Percentiles rank a stretch among this genome's conserved stretches.
These are phyloP conservation scores for Talaromyces sp. DNA, from an alignment of 2,329 filamentous ascomycete genomes.

Conservation along the genomic window DNA sequence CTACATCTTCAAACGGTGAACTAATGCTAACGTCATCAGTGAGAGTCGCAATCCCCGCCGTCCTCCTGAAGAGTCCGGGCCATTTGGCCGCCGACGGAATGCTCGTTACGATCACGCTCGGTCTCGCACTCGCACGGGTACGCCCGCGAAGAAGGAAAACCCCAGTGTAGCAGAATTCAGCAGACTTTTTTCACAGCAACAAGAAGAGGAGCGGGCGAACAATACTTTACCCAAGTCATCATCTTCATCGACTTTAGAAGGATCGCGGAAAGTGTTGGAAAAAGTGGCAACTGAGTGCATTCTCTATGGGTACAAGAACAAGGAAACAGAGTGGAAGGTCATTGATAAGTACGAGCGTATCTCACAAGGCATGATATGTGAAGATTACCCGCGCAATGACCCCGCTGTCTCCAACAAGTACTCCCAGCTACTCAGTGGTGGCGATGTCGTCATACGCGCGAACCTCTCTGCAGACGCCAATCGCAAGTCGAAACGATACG, in stretches of 20 bases:
- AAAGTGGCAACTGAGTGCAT: conserved; percentile 71
- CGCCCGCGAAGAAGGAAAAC: conserved; percentile 55
- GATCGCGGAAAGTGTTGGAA: conserved; percentile 33
- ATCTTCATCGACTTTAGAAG: conserved; percentile 38
- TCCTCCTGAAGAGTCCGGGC: conserved; percentile 56
- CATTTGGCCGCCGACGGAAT: conserved; percentile 53
- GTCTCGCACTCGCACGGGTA: conserved; percentile 55
- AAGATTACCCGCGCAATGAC: conserved; percentile 88
- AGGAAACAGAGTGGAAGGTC: conserved; percentile 67
- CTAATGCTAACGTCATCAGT: conserved; percentile 31
- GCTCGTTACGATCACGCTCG: conserved; percentile 40
- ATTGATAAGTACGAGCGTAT: conserved; percentile 84
- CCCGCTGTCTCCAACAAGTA: conserved; percentile 65
- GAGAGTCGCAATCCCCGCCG: conserved; percentile 48
- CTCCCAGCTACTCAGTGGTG: conserved; percentile 66
- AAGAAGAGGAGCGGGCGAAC: conserved; percentile 38
- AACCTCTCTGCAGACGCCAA: conserved; percentile 68
- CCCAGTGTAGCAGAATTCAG: conserved; percentile 46
- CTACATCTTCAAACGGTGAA: conserved; percentile 9
- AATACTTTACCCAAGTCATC: conserved; percentile 36
- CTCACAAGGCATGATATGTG: conserved; percentile 73
- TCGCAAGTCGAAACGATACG: conserved; percentile 71
- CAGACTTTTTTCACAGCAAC: conserved; percentile 41
- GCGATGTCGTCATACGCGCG: conserved; percentile 64
- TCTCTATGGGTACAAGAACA: conserved; percentile 75